Conservation (phyloP, 805 yeast genomes). For the Pichia ethanolica region DNA sequence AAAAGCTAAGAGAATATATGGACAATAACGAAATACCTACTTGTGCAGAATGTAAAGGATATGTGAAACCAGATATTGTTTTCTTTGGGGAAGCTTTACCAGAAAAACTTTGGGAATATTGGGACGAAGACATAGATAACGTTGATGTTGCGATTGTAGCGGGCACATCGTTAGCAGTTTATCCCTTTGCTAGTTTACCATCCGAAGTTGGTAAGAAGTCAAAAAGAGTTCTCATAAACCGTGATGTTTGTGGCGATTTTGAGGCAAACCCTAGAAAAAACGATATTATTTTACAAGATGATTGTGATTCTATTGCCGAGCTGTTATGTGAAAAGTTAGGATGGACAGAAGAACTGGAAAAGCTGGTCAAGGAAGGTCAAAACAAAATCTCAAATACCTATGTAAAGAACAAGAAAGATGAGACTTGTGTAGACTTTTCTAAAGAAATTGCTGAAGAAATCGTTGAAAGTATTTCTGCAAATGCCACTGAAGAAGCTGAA, state of each 20-base stretch:
- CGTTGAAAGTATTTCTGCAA: not conserved
- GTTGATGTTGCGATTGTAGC: slow-evolving; percentile 77
- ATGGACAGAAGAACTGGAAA: slow-evolving; percentile 52
- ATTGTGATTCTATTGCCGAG: slow-evolving; percentile 61
- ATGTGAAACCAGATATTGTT: slow-evolving; percentile 88
- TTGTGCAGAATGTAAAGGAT: slow-evolving; percentile 63
- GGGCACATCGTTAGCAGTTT: slow-evolving; percentile 85
- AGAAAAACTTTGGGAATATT: slow-evolving; percentile 50
- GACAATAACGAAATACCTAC: slow-evolving; percentile 34
- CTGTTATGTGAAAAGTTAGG: slow-evolving; percentile 48
- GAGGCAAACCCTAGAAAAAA: slow-evolving; percentile 40
- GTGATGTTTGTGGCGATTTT: slow-evolving; percentile 74
- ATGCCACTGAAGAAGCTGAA: not conserved
- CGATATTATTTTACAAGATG: slow-evolving; percentile 55
- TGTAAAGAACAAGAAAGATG: not conserved
- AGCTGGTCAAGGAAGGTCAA: slow-evolving; percentile 25
- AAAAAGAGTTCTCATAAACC: slow-evolving; percentile 62
- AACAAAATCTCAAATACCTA: no score
- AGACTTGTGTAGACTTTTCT: slow-evolving; percentile 8
- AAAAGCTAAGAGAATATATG: slow-evolving; percentile 33
- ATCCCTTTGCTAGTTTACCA: slow-evolving; percentile 85
- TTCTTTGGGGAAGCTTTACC: slow-evolving; percentile 93
- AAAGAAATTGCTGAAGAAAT: not conserved
- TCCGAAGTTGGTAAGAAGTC: slow-evolving; percentile 44
- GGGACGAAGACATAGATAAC: slow-evolving; percentile 51